Base-by-base conservation (phyloP, 1,284 basidiomycete genomes). In the Naganishia albida region DNA sequence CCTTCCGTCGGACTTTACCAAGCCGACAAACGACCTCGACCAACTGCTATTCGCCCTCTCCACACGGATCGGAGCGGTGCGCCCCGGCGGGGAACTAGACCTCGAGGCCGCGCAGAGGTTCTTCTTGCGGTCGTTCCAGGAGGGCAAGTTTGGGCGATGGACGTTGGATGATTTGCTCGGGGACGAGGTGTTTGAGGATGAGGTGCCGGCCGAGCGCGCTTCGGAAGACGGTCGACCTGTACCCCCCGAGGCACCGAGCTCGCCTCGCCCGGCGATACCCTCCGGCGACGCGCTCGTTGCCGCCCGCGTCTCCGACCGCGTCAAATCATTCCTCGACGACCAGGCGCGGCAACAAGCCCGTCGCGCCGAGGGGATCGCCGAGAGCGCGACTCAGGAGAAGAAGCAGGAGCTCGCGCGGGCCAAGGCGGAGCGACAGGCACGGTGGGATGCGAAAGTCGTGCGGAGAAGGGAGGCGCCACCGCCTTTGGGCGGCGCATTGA, bases 41-140 rank as follows among this genome's bases (percentile, higher is more conserved):
- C 81, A 81, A 15, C 89, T 96, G 72, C 81, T 95, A 34, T 81
- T 83, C 34, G 79, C 83, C 16, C 81, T 97, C n/a, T 89, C 87
- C 0, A 74, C 74, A 39, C 84, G 91, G 13, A 84, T 94, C 70
- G 87, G 88, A n/a, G 91, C 93, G 82, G 80, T 94, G 23, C 81
- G 84, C 70, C 85, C 86, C 67, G 91, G 92, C 1, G 91, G 88
- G 1, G 82, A 86, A 62, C 81, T 83, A 46, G 88, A 97, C 75
- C 73, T 83, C 15, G 79, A 85, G 7, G 84, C 89, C 12, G 89
- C 91, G 7, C 87, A 88, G 1, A 81, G 82, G n/a, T 90, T 87
- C 83, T 87, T 96, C 72, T 83, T 95, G 44, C 82, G 85, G 50
- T 89, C 89, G 83, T 96, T 93, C 86, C 85, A 93, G 53, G 87